These are phyloP conservation scores for Emericellopsis cladophorae DNA, from an alignment of 2,329 filamentous ascomycete species.

Conservation along the genomic window DNA sequence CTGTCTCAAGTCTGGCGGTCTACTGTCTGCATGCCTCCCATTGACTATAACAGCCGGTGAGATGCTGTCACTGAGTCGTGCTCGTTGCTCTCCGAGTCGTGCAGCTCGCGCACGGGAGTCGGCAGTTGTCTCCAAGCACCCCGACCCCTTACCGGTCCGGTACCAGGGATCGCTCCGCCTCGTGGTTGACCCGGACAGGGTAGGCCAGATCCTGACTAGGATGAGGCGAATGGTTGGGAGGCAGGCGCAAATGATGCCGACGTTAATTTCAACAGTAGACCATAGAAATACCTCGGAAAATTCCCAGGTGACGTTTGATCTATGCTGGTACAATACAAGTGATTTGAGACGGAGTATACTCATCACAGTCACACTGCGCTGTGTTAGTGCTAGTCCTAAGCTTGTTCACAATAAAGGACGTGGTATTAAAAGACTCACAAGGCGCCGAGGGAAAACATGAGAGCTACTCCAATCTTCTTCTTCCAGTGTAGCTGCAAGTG, in stretches of 20 bases:
- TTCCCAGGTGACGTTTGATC: slow-evolving; percentile 19
- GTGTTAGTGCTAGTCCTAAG: not conserved
- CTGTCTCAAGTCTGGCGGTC: too few species aligned
- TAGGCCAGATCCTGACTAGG: slow-evolving; percentile 12
- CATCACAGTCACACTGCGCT: slow-evolving; percentile 20
- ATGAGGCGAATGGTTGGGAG: slow-evolving; percentile 22
- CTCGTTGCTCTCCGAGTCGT: too few species aligned
- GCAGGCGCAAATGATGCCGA: slow-evolving; percentile 24
- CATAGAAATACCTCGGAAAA: slow-evolving; percentile 19
- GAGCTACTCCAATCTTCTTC: slow-evolving; percentile 31
- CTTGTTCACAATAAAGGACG: too few species aligned
- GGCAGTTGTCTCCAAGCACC: too few species aligned
- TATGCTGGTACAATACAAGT: slow-evolving; percentile 14
- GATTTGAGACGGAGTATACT: slow-evolving; percentile 23
- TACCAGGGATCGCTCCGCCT: too few species aligned
- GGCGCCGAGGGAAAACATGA: slow-evolving; percentile 39
- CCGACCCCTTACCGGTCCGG: too few species aligned
- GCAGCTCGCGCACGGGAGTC: too few species aligned
- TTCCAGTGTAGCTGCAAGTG: slow-evolving; percentile 28
- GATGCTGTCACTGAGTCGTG: too few species aligned
- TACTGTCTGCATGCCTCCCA: too few species aligned
- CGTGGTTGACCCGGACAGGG: slow-evolving; percentile 10
- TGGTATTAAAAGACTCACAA: slow-evolving; percentile 19
- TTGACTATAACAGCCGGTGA: too few species aligned
- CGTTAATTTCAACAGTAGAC: slow-evolving; percentile 25